phyloP scores from a whole-genome alignment of 1,139 yeast genomes.

The Saccharomyces pastorianus region DNA sequence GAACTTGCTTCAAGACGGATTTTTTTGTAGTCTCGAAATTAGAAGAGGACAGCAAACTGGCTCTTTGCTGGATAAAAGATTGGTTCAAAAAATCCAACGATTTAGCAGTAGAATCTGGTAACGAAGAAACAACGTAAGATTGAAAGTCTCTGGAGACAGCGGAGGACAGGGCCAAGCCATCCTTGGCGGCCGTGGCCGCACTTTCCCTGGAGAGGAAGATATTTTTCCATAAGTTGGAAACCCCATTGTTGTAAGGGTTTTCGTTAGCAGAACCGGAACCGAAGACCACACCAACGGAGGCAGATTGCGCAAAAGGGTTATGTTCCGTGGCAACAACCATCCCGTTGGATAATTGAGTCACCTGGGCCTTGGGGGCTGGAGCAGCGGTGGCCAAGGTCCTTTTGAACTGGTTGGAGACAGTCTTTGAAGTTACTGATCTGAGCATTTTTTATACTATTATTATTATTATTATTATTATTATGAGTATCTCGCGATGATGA shows the following conservation, averaged over 20 bases:
- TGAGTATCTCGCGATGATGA: neutral
- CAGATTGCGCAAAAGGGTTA: slow-evolving; percentile 46
- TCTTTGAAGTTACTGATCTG: slow-evolving; percentile 24
- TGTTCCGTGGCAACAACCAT: slow-evolving; percentile 62
- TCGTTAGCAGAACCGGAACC: slow-evolving; percentile 77
- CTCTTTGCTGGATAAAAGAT: slow-evolving; percentile 5
- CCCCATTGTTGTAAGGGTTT: slow-evolving; percentile 73
- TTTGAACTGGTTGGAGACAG: slow-evolving; percentile 21
- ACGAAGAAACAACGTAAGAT: slow-evolving; percentile 44
- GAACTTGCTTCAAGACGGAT: slow-evolving; percentile 35
- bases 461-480: no score
- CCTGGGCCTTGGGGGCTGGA: slow-evolving; percentile 41
- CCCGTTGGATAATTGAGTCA: slow-evolving; percentile 67
- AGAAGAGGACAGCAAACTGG: slow-evolving; percentile 2
- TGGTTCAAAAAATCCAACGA: slow-evolving; percentile 31
- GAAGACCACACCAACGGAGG: slow-evolving; percentile 60
- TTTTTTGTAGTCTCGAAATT: slow-evolving; percentile 30
- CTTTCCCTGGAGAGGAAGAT: slow-evolving; percentile 36
- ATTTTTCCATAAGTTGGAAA: slow-evolving; percentile 55
- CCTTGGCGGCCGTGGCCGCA: slow-evolving; percentile 31
- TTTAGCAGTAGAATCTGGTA: slow-evolving; percentile 44
- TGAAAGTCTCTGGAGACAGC: slow-evolving; percentile 46
- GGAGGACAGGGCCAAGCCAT: slow-evolving; percentile 43
- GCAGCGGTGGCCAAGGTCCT: slow-evolving; percentile 43
- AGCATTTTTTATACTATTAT: slow-evolving; percentile 13